Evolutionary conservation across 345 rosid species (phyloP).

Genomic region (Citropsis articulata): DNA sequence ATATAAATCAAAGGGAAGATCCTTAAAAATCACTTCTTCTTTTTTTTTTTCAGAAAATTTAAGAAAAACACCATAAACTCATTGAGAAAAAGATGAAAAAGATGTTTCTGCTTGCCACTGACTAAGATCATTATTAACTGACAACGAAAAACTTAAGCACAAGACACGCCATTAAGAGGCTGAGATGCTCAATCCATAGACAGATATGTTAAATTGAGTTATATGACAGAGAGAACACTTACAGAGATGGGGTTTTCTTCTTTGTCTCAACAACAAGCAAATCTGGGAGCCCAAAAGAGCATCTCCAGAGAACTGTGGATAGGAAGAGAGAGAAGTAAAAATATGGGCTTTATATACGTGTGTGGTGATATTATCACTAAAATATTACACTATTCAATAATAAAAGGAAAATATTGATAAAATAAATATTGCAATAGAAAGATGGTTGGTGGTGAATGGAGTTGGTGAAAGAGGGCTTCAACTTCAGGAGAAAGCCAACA

Average conservation of each 20-base stretch:
- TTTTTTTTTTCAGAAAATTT: not conserved
- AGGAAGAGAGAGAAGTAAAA: slow-evolving; percentile 3
- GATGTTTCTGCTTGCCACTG: not conserved
- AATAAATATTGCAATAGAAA: not conserved
- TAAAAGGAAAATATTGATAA: not conserved
- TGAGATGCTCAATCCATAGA: not conserved
- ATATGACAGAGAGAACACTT: slow-evolving; percentile 11
- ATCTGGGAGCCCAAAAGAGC: slow-evolving; percentile 30
- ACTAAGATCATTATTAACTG: not conserved
- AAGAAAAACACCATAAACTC: not conserved
- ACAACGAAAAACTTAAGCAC: not conserved
- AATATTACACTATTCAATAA: not conserved
- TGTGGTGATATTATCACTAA: not conserved
- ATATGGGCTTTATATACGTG: slow-evolving; percentile 12
- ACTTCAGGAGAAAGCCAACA: slow-evolving; percentile 37
- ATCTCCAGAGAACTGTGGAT: not conserved
- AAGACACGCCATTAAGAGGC: not conserved
- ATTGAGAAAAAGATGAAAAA: not conserved
- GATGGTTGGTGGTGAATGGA: slow-evolving; percentile 35
- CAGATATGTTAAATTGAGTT: not conserved
- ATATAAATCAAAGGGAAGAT: not conserved
- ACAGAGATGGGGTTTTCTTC: slow-evolving; percentile 17
- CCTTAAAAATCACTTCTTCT: not conserved
- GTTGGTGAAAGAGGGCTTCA: slow-evolving; percentile 57
- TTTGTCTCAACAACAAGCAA: slow-evolving; percentile 24